These are phyloP conservation scores for Trichoderma guizhouense DNA, from an alignment of 2,329 filamentous ascomycete genomes.

Conservation along the genomic window DNA sequence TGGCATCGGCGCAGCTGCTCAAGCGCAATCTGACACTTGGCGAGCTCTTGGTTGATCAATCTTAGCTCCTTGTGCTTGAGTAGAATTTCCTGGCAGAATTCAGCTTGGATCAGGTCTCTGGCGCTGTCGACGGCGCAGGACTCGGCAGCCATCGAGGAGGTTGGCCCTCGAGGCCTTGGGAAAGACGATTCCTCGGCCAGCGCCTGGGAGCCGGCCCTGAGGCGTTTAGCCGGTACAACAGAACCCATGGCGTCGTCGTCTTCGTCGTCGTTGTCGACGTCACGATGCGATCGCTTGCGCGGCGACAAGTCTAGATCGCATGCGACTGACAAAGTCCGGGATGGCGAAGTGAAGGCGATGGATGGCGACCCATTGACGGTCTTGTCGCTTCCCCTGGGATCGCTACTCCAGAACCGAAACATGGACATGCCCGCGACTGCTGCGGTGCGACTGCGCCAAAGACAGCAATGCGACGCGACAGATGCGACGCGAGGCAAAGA, in stretches of 20 bases:
- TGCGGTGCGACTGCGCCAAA: constrained; percentile 16
- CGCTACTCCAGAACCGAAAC: constrained; percentile 61
- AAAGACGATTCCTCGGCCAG: constrained; percentile 24
- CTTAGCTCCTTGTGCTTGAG: constrained; percentile 93
- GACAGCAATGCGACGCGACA: constrained; percentile 22
- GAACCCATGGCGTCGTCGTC: constrained; percentile 20
- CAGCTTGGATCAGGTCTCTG: constrained; percentile 73
- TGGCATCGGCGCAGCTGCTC: constrained; percentile 92
- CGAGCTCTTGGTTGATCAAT: constrained; percentile 91
- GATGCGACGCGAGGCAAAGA: constrained; percentile 23
- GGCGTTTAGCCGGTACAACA: constrained; percentile 41
- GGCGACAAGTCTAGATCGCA: constrained; percentile 16
- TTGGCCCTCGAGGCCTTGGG: constrained; percentile 18
- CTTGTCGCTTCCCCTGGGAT: constrained; percentile 56
- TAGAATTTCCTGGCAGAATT: constrained; percentile 87
- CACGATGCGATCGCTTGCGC: constrained; percentile 35
- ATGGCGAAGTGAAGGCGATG: constrained; percentile 32
- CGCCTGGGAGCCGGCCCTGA: constrained; percentile 29
- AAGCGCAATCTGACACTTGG: constrained; percentile 88
- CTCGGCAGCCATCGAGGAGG: constrained; percentile 5
- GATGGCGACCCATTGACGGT: constrained; percentile 42
- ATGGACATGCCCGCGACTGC: constrained; percentile 46
- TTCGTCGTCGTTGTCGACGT: constrained; percentile 26
- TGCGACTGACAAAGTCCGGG: constrained; percentile 33
- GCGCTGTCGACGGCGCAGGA: constrained; percentile 47